These are phyloP conservation scores for Staphylotrichum longicolle DNA, from an alignment of 495 filamentous ascomycete genomes.

Conservation along the genomic window DNA sequence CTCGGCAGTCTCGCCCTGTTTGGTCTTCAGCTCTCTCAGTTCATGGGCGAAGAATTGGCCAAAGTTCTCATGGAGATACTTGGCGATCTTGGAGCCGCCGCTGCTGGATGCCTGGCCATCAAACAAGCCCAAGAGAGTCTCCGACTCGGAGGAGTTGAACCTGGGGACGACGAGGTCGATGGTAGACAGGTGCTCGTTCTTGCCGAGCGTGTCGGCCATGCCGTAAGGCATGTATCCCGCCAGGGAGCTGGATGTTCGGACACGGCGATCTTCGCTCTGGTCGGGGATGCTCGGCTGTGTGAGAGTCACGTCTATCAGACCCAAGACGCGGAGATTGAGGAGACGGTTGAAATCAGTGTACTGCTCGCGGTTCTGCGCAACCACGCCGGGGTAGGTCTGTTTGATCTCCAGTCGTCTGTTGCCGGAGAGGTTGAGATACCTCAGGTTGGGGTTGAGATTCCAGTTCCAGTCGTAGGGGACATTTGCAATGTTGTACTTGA, in stretches of 20 bases:
- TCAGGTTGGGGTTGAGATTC: conserved; percentile 94
- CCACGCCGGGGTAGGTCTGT: conserved; percentile 55
- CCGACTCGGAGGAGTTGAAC: conserved; percentile 85
- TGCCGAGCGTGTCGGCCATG: conserved; percentile 96
- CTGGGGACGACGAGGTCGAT: conserved; percentile 95
- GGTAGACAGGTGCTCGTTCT: conserved; percentile 92
- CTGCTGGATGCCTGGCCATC: conserved; percentile 83
- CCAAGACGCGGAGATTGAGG: conserved; percentile 80
- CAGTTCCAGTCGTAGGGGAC: conserved; percentile 99
- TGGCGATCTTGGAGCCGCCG: conserved; percentile 91
- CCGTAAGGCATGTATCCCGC: conserved; percentile 88
- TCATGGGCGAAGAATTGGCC: conserved; percentile 78
- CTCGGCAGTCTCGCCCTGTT: conserved; percentile 62
- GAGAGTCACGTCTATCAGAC: conserved; percentile 96
- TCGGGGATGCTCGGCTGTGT: conserved; percentile 86
- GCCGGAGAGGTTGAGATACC: conserved; percentile 93
- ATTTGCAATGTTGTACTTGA: conserved; percentile 99
- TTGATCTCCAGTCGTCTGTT: conserved; percentile 98
- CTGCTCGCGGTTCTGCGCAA: conserved; percentile 60
- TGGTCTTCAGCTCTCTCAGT: conserved; percentile 62
- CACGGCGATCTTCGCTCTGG: conserved; percentile 89
- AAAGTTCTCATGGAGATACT: conserved; percentile 94
- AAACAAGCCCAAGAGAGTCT: conserved; percentile 90
- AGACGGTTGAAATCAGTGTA: conserved; percentile 90
- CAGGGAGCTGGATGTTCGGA: conserved; percentile 89